Evolutionary conservation across 495 filamentous ascomycete species (phyloP).

Genomic region (Penicillium silybi): DNA sequence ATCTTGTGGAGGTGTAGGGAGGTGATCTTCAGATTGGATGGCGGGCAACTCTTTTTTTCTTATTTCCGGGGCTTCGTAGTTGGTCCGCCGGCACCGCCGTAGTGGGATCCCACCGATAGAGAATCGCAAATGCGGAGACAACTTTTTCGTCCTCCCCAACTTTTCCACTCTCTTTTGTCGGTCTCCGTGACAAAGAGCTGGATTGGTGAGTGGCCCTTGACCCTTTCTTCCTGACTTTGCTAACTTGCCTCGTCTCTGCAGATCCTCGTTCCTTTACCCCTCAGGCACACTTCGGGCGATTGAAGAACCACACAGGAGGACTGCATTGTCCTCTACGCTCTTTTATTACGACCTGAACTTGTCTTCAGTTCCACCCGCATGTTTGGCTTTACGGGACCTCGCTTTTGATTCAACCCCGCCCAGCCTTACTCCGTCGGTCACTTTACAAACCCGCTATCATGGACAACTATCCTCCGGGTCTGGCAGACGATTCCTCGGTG

Average conservation of each 20-base stretch:
- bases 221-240: not conserved
- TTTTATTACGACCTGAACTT: slow-evolving; percentile 15
- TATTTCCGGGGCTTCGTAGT: slow-evolving; percentile 30
- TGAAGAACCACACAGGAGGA: slow-evolving; percentile 19
- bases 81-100: slow-evolving; percentile 29
- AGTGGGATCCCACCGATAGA: slow-evolving; percentile 36
- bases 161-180: slow-evolving; percentile 25
- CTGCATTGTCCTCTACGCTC: slow-evolving; percentile 30
- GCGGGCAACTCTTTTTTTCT: slow-evolving; percentile 46
- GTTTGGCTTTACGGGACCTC: slow-evolving; percentile 4
- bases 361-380: slow-evolving; percentile 6
- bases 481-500: slow-evolving; percentile 65
- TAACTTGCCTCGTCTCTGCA: slow-evolving; percentile 2
- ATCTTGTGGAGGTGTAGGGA: slow-evolving; percentile 22
- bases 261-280: slow-evolving; percentile 21
- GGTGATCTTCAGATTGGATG: slow-evolving; percentile 5
- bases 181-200: slow-evolving; percentile 20
- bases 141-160: slow-evolving; percentile 17
- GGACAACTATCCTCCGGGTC: slow-evolving; percentile 20
- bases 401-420: slow-evolving; percentile 1
- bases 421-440: not conserved
- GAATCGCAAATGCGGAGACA: slow-evolving; percentile 32
- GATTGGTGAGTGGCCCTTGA: slow-evolving; percentile 3
- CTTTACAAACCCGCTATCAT: slow-evolving; percentile 68
- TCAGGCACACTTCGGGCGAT: slow-evolving; percentile 20